These are phyloP conservation scores for Pseudognaphalium luteoalbum DNA, from an alignment of 129 eudicot genomes.

Conservation along the genomic window DNA sequence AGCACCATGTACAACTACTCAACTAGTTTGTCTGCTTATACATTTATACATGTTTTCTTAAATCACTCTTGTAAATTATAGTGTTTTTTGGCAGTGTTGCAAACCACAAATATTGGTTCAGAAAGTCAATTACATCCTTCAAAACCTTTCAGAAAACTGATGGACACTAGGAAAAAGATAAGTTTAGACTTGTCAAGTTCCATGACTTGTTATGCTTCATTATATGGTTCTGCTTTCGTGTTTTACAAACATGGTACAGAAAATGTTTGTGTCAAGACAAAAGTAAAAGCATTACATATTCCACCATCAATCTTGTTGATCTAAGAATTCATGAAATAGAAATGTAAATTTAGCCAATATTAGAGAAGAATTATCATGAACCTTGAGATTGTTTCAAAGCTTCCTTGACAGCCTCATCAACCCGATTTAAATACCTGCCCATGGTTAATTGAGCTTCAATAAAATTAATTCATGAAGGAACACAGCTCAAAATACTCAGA, in stretches of 20 bases:
- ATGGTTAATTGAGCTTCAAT: background rate
- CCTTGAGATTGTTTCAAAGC: constrained; percentile 87
- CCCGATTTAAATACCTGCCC: constrained; percentile 71
- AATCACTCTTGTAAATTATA: background rate
- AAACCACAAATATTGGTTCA: background rate
- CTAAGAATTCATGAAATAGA: too few relatives aligned
- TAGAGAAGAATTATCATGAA: too few relatives aligned
- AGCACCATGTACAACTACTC: background rate
- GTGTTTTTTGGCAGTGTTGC: background rate
- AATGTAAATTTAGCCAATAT: too few relatives aligned
- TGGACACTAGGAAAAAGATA: background rate
- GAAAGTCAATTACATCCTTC: background rate
- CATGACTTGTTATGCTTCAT: too few relatives aligned
- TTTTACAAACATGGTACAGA: too few relatives aligned
- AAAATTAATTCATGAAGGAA: constrained; percentile 2
- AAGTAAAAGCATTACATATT: too few relatives aligned
- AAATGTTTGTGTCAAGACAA: too few relatives aligned
- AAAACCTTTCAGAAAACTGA: background rate
- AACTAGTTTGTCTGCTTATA: too few relatives aligned
- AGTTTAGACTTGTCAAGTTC: too few relatives aligned
- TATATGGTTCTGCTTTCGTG: too few relatives aligned
- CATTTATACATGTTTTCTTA: background rate
- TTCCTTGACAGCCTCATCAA: constrained; percentile 80
- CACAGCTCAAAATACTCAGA: background rate
- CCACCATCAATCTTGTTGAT: too few relatives aligned